A percentile compares a stretch with the other conserved stretches of the same genome.
These are phyloP conservation scores for Peronosclerospora sorghi DNA, from an alignment of 352 stramenopile genomes.

Conservation along the genomic window DNA sequence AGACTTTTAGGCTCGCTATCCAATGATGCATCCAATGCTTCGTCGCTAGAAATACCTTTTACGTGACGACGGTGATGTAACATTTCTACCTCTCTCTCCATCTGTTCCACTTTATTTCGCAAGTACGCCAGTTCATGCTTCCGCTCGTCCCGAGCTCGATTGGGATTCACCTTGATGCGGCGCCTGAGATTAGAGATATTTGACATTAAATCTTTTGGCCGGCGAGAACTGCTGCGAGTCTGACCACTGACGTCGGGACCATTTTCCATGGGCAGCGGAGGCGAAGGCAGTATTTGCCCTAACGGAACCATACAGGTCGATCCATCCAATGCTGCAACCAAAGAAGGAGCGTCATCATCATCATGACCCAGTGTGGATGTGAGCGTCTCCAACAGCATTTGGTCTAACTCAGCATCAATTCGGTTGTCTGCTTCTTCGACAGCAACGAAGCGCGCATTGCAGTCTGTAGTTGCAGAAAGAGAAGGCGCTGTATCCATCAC, in stretches of 20 bases:
- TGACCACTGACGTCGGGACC: too few species aligned
- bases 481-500: background rate
- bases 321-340: background rate
- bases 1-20: background rate
- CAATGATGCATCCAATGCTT: background rate
- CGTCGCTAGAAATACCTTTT: constrained; percentile 4
- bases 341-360: constrained; percentile 2
- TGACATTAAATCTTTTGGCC: constrained; percentile 3
- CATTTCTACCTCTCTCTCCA: constrained; percentile 19
- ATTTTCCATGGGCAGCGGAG: too few species aligned
- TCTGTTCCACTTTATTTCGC: constrained; percentile 21
- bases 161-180: constrained; percentile 20
- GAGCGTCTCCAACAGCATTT: constrained; percentile 16
- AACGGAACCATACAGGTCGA: background rate
- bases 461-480: background rate
- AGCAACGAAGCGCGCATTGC: background rate
- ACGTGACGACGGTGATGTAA: constrained; percentile 7
- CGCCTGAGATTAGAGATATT: constrained; percentile 18
- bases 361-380: constrained; percentile 10
- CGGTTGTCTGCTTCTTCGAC: constrained; percentile 5
- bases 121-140: constrained; percentile 25
- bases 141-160: constrained; percentile 21
- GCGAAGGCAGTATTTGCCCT: background rate
- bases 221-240: background rate
- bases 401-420: constrained; percentile 16